Conservation (phyloP, 2,329 filamentous ascomycete species). For the Exophiala alcalophila region DNA sequence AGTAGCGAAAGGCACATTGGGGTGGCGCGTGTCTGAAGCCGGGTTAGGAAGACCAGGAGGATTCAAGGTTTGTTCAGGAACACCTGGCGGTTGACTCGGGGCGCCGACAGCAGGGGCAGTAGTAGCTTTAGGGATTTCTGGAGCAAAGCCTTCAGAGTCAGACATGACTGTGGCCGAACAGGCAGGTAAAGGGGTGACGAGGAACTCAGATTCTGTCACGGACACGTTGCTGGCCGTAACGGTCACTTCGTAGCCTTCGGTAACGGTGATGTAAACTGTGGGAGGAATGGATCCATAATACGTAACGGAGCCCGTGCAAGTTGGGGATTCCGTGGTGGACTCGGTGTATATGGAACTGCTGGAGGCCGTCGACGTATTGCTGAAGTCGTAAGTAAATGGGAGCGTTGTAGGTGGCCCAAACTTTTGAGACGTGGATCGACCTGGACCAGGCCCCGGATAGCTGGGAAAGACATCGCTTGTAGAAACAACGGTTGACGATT, state of each 20-base stretch:
- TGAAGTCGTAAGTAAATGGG: background rate
- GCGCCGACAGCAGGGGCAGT: too few relatives aligned
- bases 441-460: too few relatives aligned
- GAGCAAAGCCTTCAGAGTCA: too few relatives aligned
- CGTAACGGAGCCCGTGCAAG: constrained; percentile 25
- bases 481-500: background rate
- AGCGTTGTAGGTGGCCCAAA: too few relatives aligned
- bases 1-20: too few relatives aligned
- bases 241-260: constrained; percentile 25
- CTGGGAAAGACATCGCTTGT: too few relatives aligned
- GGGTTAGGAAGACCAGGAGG: constrained; percentile 1
- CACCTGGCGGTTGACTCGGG: too few relatives aligned
- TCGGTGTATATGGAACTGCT: constrained; percentile 6
- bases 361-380: background rate
- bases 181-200: constrained; percentile 26
- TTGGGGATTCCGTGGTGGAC: constrained; percentile 7
- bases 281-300: constrained; percentile 27
- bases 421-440: too few relatives aligned
- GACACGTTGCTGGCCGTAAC: constrained; percentile 25
- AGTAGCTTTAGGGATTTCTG: background rate
- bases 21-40: too few relatives aligned
- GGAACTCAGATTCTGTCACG: constrained; percentile 17
- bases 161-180: constrained; percentile 24
- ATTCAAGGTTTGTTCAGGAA: too few relatives aligned
- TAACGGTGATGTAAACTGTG: constrained; percentile 28